phyloP scores from a whole-genome alignment of 768 basidiomycete species.

The Agaricus sinodeliciosus region DNA sequence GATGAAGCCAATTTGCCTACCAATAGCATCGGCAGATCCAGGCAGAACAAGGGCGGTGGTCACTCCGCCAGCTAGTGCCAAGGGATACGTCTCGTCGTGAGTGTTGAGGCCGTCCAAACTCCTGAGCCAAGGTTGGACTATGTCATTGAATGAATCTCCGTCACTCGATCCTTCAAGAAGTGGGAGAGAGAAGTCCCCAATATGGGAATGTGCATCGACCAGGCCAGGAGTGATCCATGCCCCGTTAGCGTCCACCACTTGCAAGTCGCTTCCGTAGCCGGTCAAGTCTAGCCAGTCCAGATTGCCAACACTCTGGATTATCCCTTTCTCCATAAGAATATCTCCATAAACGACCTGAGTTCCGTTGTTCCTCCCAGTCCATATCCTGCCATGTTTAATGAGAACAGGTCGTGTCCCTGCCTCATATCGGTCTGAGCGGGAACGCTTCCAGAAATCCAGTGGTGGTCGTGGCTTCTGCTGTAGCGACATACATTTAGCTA shows the following conservation, averaged over 20 bases:
- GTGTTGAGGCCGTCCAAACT: conserved; percentile 78
- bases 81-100: conserved; percentile 63
- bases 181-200: conserved; percentile 50
- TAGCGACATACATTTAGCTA: conserved; percentile 39
- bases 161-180: conserved; percentile 45
- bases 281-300: conserved; percentile 22
- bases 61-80: conserved; percentile 74
- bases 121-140: conserved; percentile 55
- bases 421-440: conserved; percentile 59
- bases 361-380: conserved; percentile 73
- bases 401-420: conserved; percentile 56
- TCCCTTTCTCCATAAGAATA: conserved; percentile 61
- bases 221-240: conserved; percentile 80
- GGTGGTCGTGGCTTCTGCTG: conserved; percentile 36
- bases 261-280: conserved; percentile 28
- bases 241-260: conserved; percentile 56
- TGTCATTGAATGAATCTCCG: conserved; percentile 45
- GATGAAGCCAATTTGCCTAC: conserved; percentile 21
- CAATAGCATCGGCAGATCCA: conserved; percentile 62
- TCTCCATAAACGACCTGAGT: conserved; percentile 59
- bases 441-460: conserved; percentile 38
- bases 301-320: conserved; percentile 55
- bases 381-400: conserved; percentile 72
- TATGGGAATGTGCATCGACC: conserved; percentile 63
- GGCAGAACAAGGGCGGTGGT: conserved; percentile 75